Evolutionary conservation across 2,329 filamentous ascomycete genomes (phyloP), one percentile per base, ranked within the genome.

Genomic region (Xylariaceae sp.): DNA sequence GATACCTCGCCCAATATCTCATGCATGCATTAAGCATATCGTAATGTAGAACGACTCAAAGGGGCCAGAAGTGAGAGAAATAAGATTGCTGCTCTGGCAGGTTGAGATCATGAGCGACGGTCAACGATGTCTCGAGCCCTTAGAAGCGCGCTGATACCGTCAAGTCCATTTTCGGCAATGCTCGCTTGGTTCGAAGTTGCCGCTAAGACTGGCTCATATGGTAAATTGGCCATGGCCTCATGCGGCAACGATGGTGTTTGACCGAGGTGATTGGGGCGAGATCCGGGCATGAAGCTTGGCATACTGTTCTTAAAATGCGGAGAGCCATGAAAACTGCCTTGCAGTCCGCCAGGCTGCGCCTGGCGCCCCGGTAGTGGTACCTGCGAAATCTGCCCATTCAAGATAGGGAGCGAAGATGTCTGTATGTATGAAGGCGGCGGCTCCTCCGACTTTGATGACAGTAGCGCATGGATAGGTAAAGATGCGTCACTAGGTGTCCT

Each of bases 71-170:
- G 4, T 12, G n/a, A 28, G 28, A 23, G 8, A 17, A 44, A 3
- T 29, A 17, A 17, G 14, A 40, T 26, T 16, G 33, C 16, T 43
- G 17, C 24, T 47, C 17, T 6, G 3, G 21, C 7, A 21, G 16
- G 16, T n/a, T 28, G 8, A 28, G 21, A 33, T 62, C 45, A 65
- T 6, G 49, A 61, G 48, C 76, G 73, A 37, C 78, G 77, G 55
- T 81, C 80, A 34, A 87, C 82, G 58, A 87, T 82, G 63, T 87
- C 84, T 28, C 84, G 83, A 8, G 85, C 85, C 58, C 77, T 78
- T 1, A 87, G 69, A 9, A 87, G 72, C 6, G 84, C 84, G 57
- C 77, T 84, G 73, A 87, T 83, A 2, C 84, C 84, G 59, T 87
- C 84, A 17, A 86, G 71, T 3, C 71, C 68, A 4, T 61, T 62